Conservation (phyloP, 2,329 filamentous ascomycete genomes). For the Zarea fungicola region DNA sequence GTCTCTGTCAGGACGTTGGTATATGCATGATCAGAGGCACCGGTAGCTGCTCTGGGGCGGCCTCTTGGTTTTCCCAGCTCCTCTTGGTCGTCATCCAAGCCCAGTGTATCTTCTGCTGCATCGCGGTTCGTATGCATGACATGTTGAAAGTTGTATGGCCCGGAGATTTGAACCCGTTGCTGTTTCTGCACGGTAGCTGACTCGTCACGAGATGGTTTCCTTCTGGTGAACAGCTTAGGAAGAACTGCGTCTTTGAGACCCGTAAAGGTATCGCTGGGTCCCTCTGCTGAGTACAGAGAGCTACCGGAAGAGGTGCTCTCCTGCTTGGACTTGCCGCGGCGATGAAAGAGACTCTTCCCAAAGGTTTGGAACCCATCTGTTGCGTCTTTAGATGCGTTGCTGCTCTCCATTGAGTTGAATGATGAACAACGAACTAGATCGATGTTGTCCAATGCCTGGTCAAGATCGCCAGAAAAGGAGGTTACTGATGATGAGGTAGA, state of each 20-base stretch:
- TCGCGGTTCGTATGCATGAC: constrained; percentile 53
- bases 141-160: constrained; percentile 63
- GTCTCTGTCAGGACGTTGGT: constrained; percentile 8
- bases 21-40: constrained; percentile 1
- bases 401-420: constrained; percentile 48
- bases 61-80: not conserved
- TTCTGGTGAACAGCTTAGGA: constrained; percentile 46
- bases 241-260: constrained; percentile 41
- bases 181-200: constrained; percentile 24
- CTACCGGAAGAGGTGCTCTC: constrained; percentile 45
- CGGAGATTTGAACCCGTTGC: constrained; percentile 52
- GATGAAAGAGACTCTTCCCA: constrained; percentile 54
- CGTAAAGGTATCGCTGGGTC: constrained; percentile 28
- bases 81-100: constrained; percentile 1
- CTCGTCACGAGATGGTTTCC: constrained; percentile 36
- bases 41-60: constrained; percentile 6
- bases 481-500: constrained; percentile 52
- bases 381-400: constrained; percentile 47
- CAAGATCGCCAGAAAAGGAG: constrained; percentile 37
- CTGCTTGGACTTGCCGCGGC: constrained; percentile 44
- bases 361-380: constrained; percentile 57
- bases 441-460: constrained; percentile 42
- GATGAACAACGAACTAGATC: constrained; percentile 53
- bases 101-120: constrained; percentile 31
- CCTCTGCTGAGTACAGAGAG: constrained; percentile 45